phyloP scores from a whole-genome alignment of 2,329 filamentous ascomycete genomes.

The Exophiala phaeomuriformis region DNA sequence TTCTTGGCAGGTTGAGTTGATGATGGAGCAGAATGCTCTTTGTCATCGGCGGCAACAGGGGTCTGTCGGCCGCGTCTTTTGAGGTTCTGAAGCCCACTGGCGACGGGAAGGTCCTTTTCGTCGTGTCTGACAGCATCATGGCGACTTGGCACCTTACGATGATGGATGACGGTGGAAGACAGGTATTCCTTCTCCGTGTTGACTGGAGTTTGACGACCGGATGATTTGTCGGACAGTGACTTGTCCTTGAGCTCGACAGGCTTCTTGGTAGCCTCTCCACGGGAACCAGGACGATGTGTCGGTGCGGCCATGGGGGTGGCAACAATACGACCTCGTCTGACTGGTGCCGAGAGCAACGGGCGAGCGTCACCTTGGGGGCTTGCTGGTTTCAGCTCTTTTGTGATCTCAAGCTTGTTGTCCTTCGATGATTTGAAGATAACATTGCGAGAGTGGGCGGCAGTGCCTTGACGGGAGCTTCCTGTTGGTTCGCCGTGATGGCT shows the following conservation, averaged over 20 bases:
- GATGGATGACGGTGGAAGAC: constrained; percentile 2
- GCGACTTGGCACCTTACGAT: constrained; percentile 7
- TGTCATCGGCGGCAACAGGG: constrained; percentile 6
- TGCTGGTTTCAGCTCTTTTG: constrained; percentile 6
- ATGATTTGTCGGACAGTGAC: constrained; percentile 1
- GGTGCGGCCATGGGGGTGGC: constrained; percentile 23
- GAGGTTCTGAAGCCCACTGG: not conserved
- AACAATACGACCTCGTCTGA: constrained; percentile 25
- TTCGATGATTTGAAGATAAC: constrained; percentile 8
- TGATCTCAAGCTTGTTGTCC: constrained; percentile 10
- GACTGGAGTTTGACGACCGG: constrained; percentile 14
- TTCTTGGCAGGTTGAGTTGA: not conserved
- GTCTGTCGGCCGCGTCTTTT: constrained; percentile 4
- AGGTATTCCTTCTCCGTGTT: constrained; percentile 8
- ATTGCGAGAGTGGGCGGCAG: not conserved
- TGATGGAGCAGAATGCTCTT: not conserved
- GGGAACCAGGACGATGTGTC: constrained; percentile 15
- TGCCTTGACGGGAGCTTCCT: constrained; percentile 2
- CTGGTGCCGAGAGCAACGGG: constrained; percentile 24
- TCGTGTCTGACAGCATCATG: constrained; percentile 10
- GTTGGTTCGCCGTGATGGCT: constrained; percentile 1
- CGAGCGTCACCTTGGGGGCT: constrained; percentile 5
- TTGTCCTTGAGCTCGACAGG: constrained; percentile 12
- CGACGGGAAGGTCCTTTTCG: not conserved
- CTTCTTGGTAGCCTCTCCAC: constrained; percentile 13